Evolutionary conservation across 208 protist species (phyloP), one percentile per base, ranked within the genome.

Genomic region (Leishmania major): DNA sequence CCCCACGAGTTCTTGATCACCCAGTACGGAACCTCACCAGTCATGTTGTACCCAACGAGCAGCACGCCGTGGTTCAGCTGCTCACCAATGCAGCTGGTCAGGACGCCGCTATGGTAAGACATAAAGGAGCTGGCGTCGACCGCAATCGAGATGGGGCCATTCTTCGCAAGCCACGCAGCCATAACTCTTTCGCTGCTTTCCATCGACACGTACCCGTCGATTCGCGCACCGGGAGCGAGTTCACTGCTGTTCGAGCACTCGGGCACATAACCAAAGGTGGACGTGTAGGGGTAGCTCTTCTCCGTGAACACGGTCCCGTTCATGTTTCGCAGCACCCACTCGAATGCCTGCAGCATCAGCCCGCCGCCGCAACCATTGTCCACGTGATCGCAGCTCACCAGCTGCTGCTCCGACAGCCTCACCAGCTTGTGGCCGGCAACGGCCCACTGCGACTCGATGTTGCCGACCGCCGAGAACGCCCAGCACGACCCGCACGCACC

Each of bases 401-500:
- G 90, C 81, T 99, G 87, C 91, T 99, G 94, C 90, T 99, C 97
- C 11, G 97, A 98, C 37, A 99, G 86, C 13, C 71, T 59, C 64
- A 84, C 82, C 62, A 98, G 88, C 28, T 77, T 37, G 75, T 96
- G 40, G 60, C 88, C 90, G n/a, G 89, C 84, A 45, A 96, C 69
- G 69, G 78, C 59, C 87, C 88, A 94, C 77, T 94, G 90, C 15
- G 87, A 79, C 83, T 96, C 92, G 45, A 96, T 94, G 84, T 88
- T 92, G 59, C 91, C 92, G 31, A 90, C 85, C 25, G 92, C 73
- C 11, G 93, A 96, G 91, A 99, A 99, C 47, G 98, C 82, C 98
- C 98, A 99, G 92, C 98, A 99, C 6, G 93, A 97, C 77, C 98
- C 98, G 87, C 98, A 99, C 49, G 75, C 71, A 57, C 94, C 96